These are phyloP conservation scores for Jasminum sambac DNA, from an alignment of 257 asterid genomes.

Conservation along the genomic window DNA sequence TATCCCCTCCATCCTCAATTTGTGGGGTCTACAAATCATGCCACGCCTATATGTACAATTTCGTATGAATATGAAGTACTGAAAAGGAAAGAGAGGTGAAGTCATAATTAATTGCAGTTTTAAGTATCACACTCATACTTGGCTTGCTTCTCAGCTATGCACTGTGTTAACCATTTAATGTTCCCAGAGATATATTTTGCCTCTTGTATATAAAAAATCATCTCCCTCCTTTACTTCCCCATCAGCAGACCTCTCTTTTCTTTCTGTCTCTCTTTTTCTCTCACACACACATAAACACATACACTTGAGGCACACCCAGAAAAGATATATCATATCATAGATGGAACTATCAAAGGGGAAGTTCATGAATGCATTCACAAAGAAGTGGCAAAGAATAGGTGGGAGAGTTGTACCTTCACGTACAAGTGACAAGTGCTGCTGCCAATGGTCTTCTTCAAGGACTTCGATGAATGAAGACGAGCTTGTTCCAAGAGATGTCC, in stretches of 20 bases:
- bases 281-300: constrained; percentile 18
- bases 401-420: constrained; percentile 41
- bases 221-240: constrained; percentile 38
- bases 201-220: constrained; percentile 53
- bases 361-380: constrained; percentile 45
- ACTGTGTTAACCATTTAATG: constrained; percentile 42
- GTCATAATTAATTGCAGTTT: too few relatives aligned
- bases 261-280: constrained; percentile 13
- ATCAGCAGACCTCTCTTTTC: constrained; percentile 26
- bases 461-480: constrained; percentile 42
- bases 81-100: too few relatives aligned
- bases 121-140: constrained; percentile 43
- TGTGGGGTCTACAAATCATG: constrained; percentile 64
- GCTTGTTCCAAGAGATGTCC: constrained; percentile 70
- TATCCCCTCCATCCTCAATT: constrained; percentile 50
- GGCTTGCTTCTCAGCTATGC: constrained; percentile 49
- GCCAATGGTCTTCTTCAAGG: constrained; percentile 53
- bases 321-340: not conserved
- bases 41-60: too few relatives aligned
- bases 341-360: constrained; percentile 45
- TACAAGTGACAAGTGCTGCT: constrained; percentile 48
- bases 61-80: too few relatives aligned
- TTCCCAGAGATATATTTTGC: constrained; percentile 25
- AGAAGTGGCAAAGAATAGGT: constrained; percentile 47
- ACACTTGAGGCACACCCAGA: not conserved